Base-by-base conservation (phyloP, 306 rosid genomes). In the Cicer yamashitae region DNA sequence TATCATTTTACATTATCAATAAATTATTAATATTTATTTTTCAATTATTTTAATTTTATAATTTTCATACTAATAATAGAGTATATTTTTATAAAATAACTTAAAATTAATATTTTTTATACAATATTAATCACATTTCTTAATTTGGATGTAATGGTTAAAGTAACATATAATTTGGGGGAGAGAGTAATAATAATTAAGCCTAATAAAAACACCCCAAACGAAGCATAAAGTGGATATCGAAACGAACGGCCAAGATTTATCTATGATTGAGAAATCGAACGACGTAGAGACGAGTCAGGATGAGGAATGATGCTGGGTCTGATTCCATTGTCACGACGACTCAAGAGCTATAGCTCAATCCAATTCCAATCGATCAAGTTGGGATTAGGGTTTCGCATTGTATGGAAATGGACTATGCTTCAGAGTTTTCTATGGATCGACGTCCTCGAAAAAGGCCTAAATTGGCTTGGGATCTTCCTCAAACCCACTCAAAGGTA, bases 401-500 rank as follows among this genome's bases (percentile, higher is more conserved):
- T 66, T 66, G 15, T 6, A 66, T 65, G 6, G 17, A 66, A 43
- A 66, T 66, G 71, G 54, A 66, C 6, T 66, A 66, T 11, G 14
- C 71, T 65, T 15, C 70, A 17, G 38, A 65, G 38, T 65, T 41
- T 65, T 43, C 70, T 22, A 66, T 66, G 71, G 54, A 66, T 66
- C 53, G 17, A 7, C 71, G 54, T 66, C 71, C 71, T 46, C 71
- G 54, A 6, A 66, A 66, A 44, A 66, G 54, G 6, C 3, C 71
- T 18, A 66, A 66, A 66, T 66, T 66, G 38, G 53, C 71, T 10
- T 44, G 54, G 71, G 53, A 66, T 5, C 53, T 43, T 66, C 71
- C 71, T 66, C 71, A 66, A 66, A 66, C 38, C 17, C 70, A 64
- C 51, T 43, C 70, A 15, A 64, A 64, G 70, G 70, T 64, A 63